phyloP scores from a whole-genome alignment of 768 basidiomycete genomes.

The Porphyrellus cyaneotinctus region DNA sequence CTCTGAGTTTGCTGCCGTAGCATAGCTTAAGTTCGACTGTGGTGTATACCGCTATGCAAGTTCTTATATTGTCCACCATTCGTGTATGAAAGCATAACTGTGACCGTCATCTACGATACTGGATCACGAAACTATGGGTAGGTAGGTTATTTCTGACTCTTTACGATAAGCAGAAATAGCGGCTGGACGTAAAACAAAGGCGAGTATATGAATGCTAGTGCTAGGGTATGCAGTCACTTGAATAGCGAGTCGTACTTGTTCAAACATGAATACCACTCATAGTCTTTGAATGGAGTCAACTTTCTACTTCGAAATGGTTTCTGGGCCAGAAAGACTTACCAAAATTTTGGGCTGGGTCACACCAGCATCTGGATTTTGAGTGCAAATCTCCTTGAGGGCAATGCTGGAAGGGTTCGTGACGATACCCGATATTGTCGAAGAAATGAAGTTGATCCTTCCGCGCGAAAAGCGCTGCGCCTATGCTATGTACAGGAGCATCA shows the following conservation, averaged over 20 bases:
- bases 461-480: conserved; percentile 75
- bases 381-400: conserved; percentile 61
- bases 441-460: conserved; percentile 74
- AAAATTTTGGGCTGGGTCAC: conserved; percentile 67
- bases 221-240: conserved; percentile 12
- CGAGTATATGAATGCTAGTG: not conserved
- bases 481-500: conserved; percentile 84
- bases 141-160: not conserved
- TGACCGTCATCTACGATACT: not conserved
- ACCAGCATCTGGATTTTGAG: conserved; percentile 61
- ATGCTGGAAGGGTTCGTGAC: conserved; percentile 76
- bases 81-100: conserved; percentile 2
- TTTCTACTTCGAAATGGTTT: not conserved
- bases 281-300: conserved; percentile 43
- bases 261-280: conserved; percentile 87
- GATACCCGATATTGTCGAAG: conserved; percentile 82
- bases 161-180: not conserved
- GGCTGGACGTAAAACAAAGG: conserved; percentile 2
- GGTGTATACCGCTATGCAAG: not conserved
- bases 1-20: conserved; percentile 37
- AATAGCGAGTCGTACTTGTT: conserved; percentile 70
- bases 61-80: not conserved
- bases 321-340: conserved; percentile 38
- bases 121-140: not conserved
- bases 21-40: not conserved